Evolutionary conservation across 192 early-diverging fungal species (phyloP).

Genomic region (Dimargaris verticillata): DNA sequence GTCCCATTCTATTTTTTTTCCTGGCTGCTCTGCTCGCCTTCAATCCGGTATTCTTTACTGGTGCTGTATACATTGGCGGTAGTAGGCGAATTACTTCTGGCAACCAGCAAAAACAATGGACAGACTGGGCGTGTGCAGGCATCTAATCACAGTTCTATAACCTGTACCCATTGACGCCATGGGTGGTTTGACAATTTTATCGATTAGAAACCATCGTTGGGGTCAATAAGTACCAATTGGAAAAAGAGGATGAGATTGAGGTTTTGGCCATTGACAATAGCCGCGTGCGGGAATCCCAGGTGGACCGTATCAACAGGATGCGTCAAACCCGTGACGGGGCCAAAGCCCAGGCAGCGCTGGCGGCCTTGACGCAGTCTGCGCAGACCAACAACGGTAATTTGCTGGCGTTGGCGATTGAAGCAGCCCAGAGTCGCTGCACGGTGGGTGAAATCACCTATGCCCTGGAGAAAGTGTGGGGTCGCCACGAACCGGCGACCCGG

Average conservation of each 20-base stretch:
- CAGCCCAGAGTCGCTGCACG: conserved; percentile 58
- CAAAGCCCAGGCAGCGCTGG: conserved; percentile 34
- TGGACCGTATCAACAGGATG: conserved; percentile 40
- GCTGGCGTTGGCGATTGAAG: conserved; percentile 55
- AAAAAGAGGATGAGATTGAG: conserved; percentile 45
- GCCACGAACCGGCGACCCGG: conserved; percentile 63
- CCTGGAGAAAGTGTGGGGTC: conserved; percentile 65
- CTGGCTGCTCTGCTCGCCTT: too few relatives aligned
- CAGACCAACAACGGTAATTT: conserved; percentile 50
- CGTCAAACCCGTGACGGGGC: conserved; percentile 34
- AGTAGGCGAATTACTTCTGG: too few relatives aligned
- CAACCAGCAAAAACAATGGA: too few relatives aligned
- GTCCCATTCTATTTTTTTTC: too few relatives aligned
- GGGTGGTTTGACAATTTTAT: too few relatives aligned
- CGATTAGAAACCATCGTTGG: conserved; percentile 57
- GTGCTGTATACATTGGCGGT: too few relatives aligned
- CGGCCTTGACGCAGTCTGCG: conserved; percentile 49
- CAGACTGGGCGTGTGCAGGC: too few relatives aligned
- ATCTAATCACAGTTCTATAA: too few relatives aligned
- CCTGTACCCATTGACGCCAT: too few relatives aligned
- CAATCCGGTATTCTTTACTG: too few relatives aligned
- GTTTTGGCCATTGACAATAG: conserved; percentile 72
- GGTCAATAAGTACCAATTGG: conserved; percentile 73
- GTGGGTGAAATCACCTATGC: conserved; percentile 75
- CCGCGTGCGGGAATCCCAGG: conserved; percentile 48